Evolutionary conservation across 257 asterid genomes (phyloP), one percentile per base, ranked within the genome.

Genomic region (Henckelia pumila): DNA sequence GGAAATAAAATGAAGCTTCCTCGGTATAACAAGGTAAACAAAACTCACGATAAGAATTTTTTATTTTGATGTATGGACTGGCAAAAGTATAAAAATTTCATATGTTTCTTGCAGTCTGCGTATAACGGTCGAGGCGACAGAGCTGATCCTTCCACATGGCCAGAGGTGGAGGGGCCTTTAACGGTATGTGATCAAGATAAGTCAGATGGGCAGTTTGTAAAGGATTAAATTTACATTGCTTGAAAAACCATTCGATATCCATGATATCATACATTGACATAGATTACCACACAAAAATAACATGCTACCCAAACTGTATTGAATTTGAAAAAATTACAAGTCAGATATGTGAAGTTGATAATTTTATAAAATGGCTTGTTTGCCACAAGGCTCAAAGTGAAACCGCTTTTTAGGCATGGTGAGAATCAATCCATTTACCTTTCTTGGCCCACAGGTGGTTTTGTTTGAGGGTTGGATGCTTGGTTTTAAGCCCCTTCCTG

Each of bases 401-500:
- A 40, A 40, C 50, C 13, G 50, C 0, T 40, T 40, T 40, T 2
- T 1, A 1, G 11, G 50, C 50, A 40, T 13, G 11, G 50, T 10
- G 56, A 26, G 20, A 49, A 59, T 65, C 40, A 13, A 40, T 6
- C 37, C 67, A 60, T 66, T 66, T 61, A 65, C 21, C 63, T 62
- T 23, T 70, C 59, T 28, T 60, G 72, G 20, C 77, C 17, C n/a
- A 62, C 80, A 94, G 99, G 99, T 86, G 52, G 75, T 94, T 65
- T 77, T 94, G 66, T 94, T 94, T 49, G 99, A 94, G 83, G 99
- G 97, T 66, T 94, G 99, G 99, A 94, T 94, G 99, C 99, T 94
- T 70, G 99, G 97, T 68, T 94, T 94, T 73, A 94, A 85, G 81
- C 96, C 98, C 10, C 77, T 94, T 62, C 90, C 95, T n/a, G 66